Base-by-base conservation (phyloP, 495 filamentous ascomycete species). In the Arthonia radiata region DNA sequence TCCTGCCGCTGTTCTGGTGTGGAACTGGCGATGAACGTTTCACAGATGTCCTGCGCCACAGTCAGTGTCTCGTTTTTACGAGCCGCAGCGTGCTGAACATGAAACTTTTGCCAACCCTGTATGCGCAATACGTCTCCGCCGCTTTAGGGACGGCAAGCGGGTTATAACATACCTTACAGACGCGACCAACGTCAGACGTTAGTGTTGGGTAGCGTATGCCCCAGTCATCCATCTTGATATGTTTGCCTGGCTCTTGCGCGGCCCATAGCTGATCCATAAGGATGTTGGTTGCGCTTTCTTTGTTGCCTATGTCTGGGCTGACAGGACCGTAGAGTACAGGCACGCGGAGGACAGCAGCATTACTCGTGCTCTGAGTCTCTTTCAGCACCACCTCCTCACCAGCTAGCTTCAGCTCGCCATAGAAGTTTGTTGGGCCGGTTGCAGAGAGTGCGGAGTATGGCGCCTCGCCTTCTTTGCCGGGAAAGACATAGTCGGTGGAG, bases 401-500 rank as follows among this genome's bases (percentile, higher is more conserved):
- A 22, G 77, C 79, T 2, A 72, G 57, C 56, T 93, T 93, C 13
- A 80, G 72, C 48, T 80, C 57, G 7, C 82, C 82, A 43, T 93
- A 93, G 25, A 81, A 42, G 39, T 92, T 93, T 1, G 80, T 65
- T 3, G 82, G 79, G 3, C 57, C 51, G 0, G 74, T 61, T 13
- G 51, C 37, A 3, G 68, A 55, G 33, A 68, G 57, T 2, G 59
- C 51, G 37, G 71, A 64, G 44, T 92, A 92, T 3, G 82, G 82
- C 8, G 81, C 82, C 15, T 83, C 71, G n/a, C 79, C 75, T 17
- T 67, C 70, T 12, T 37, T 55, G 10, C 82, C 82, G 1, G 79
- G 52, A 42, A 93, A 93, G 23, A 93, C 79, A 44, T 93, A 93
- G 52, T 93, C 82, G 22, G 82, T 91, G 0, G 77, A 86, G 42